A percentile compares a stretch with the other conserved stretches of the same genome.
Conservation (phyloP, 257 asterid species). For the Solanum pennellii region DNA sequence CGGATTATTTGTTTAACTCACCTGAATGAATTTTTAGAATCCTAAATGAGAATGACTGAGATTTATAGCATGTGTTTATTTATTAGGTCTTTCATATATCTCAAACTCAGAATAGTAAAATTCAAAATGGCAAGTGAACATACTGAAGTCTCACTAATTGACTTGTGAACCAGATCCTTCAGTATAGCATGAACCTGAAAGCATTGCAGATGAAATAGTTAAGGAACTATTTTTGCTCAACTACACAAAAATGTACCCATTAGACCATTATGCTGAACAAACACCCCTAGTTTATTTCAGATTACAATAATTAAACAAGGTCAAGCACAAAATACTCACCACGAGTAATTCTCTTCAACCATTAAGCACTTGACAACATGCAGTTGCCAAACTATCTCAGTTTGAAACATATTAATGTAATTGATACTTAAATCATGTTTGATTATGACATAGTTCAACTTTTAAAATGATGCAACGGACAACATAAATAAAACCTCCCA, state of each 20-base stretch:
- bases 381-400: background rate
- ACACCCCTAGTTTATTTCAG: background rate
- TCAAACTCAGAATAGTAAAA: background rate
- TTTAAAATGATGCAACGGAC: background rate
- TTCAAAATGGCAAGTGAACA: constrained; percentile 8
- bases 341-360: background rate
- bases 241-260: background rate
- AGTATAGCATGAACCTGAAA: constrained; percentile 79
- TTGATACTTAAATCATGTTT: background rate
- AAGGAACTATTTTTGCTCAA: background rate
- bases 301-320: background rate
- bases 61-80: background rate
- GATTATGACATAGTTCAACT: background rate
- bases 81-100: background rate
- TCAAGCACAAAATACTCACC: background rate
- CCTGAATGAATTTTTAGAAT: background rate
- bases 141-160: constrained; percentile 77
- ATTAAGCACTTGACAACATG: background rate
- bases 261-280: background rate
- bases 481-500: background rate
- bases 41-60: background rate
- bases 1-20: background rate
- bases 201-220: background rate
- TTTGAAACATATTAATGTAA: background rate
- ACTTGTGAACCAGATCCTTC: constrained; percentile 86